These are phyloP conservation scores for Aaosphaeria pasadenensis DNA, from an alignment of 2,329 filamentous ascomycete species.

Conservation along the genomic window DNA sequence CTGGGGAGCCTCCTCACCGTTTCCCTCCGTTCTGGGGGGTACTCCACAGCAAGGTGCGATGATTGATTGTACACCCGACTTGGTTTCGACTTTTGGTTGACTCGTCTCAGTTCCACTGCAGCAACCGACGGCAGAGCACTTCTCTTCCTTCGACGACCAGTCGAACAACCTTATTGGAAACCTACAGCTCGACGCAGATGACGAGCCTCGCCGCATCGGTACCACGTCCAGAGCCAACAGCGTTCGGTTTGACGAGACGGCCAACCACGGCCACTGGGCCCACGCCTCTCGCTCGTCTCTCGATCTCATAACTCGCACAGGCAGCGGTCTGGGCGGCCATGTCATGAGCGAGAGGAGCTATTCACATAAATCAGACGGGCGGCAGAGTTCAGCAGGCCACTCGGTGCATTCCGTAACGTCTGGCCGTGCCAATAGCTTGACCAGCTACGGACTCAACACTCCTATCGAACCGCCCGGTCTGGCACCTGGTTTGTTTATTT, in stretches of 20 bases:
- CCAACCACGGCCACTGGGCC: slow-evolving; percentile 85
- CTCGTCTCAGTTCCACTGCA: slow-evolving; percentile 66
- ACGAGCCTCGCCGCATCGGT: slow-evolving; percentile 79
- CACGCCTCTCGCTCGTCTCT: slow-evolving; percentile 79
- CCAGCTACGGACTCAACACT: slow-evolving; percentile 66
- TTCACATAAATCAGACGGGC: slow-evolving; percentile 93
- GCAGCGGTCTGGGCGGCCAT: slow-evolving; percentile 74
- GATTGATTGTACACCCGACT: background rate
- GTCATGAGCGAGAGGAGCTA: slow-evolving; percentile 85
- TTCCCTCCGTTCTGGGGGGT: slow-evolving; percentile 78
- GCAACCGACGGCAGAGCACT: slow-evolving; percentile 77
- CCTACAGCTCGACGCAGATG: slow-evolving; percentile 81
- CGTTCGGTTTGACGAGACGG: slow-evolving; percentile 95
- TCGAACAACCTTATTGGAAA: slow-evolving; percentile 75
- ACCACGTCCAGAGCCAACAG: slow-evolving; percentile 92
- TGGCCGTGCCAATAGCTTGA: slow-evolving; percentile 79
- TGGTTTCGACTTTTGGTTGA: slow-evolving; percentile 10
- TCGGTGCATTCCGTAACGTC: slow-evolving; percentile 74
- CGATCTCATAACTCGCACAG: slow-evolving; percentile 76
- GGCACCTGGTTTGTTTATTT: slow-evolving; percentile 77
- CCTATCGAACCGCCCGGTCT: slow-evolving; percentile 70
- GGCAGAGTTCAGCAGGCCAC: slow-evolving; percentile 89
- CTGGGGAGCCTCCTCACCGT: slow-evolving; percentile 82
- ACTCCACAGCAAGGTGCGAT: slow-evolving; percentile 79
- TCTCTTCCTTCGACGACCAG: slow-evolving; percentile 87